Conservation (phyloP, 208 protist species). For the Wallacemonas sp. region DNA sequence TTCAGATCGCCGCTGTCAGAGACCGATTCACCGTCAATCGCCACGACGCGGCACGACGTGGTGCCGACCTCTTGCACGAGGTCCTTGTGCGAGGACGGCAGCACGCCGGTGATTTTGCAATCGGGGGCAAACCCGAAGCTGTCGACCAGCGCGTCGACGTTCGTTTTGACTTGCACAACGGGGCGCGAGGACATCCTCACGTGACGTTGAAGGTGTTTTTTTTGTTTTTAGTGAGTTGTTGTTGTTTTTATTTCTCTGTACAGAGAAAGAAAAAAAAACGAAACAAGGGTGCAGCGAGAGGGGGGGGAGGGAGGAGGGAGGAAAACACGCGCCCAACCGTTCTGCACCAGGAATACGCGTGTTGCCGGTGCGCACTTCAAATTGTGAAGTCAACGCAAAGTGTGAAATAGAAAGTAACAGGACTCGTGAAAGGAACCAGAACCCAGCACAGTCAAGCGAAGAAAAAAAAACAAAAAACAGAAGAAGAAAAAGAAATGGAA, state of each 20-base stretch:
- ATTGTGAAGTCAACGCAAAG: no score
- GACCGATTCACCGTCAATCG: conserved; percentile 45
- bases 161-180: conserved; percentile 31
- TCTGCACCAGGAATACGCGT: no score
- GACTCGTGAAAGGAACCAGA: no score
- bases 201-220: background rate
- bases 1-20: conserved; percentile 61
- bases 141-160: conserved; percentile 44
- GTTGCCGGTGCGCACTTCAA: no score
- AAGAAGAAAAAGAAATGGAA: background rate
- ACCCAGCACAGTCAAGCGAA: no score
- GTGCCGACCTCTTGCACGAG: conserved; percentile 29
- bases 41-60: conserved; percentile 41
- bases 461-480: background rate
- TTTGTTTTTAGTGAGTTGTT: background rate
- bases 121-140: conserved; percentile 60
- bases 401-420: no score
- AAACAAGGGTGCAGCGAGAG: conserved; percentile 4
- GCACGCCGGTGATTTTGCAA: conserved; percentile 53
- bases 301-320: no score
- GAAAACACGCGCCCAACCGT: no score
- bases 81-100: conserved; percentile 23
- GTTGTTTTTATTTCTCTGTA: background rate
- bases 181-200: background rate
- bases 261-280: background rate